Base-by-base conservation (phyloP, 495 filamentous ascomycete species). In the Friedmanniomyces simplex region DNA sequence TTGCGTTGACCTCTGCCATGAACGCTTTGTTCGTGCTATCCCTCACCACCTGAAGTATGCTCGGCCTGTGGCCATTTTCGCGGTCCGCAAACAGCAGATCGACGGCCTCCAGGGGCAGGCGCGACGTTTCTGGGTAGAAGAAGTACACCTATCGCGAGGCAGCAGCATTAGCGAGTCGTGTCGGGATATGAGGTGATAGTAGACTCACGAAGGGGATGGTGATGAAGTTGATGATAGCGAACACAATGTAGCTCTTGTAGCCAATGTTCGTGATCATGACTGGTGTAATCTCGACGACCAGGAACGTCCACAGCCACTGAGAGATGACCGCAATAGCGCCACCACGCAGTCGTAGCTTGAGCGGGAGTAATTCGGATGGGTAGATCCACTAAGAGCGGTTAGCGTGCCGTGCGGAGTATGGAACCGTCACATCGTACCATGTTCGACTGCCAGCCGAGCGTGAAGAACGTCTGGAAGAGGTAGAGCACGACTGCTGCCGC, bases 381-480 rank as follows among this genome's bases (percentile, higher is more conserved):
- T 62, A 57, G 45, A 52, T 51, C 34, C 36, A 59, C 24, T 36
- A n/a, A 32, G 25, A 26, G 39, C n/a, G n/a, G n/a, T n/a, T n/a
- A n/a, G n/a, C n/a, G n/a, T n/a, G n/a, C n/a, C n/a, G n/a, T n/a
- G n/a, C n/a, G n/a, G n/a, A n/a, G n/a, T n/a, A n/a, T n/a, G n/a
- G n/a, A n/a, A n/a, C n/a, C n/a, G n/a, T n/a, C n/a, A n/a, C n/a
- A n/a, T 25, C 54, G 39, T 49, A 49, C 46, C 60, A 63, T 59
- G 45, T 59, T 63, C 24, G 39, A 50, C 24, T 59, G 60, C 55
- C 56, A 63, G 18, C 60, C 60, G 28, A 63, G 60, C n/a, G 60
- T 59, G 56, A 63, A 63, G 52, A 63, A 63, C 12, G 55, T 58
- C 42, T 63, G 56, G 50, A 59, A 63, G 36, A 63, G 21, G 34